These are phyloP conservation scores for Aphanomyces euteiches DNA, from an alignment of 352 stramenopile species.

Conservation along the genomic window DNA sequence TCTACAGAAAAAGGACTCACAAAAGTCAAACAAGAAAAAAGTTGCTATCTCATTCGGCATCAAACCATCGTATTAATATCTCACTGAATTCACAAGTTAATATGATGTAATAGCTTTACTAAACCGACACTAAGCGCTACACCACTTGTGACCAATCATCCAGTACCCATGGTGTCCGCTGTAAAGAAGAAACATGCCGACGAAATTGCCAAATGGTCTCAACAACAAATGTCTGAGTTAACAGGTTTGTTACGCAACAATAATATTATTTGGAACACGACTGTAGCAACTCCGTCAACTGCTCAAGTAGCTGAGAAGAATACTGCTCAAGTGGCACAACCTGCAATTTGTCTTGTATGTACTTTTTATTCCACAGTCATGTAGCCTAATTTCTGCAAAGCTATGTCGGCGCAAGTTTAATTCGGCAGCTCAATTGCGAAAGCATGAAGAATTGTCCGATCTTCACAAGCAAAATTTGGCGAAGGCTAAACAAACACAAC, in stretches of 20 bases:
- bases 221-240: slow-evolving; percentile 34
- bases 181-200: slow-evolving; percentile 70
- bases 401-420: slow-evolving; percentile 77
- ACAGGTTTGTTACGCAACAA: not conserved
- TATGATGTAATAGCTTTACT: no score
- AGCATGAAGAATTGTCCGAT: slow-evolving; percentile 75
- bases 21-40: slow-evolving; percentile 71
- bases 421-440: slow-evolving; percentile 64
- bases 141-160: not conserved
- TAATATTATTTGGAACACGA: not conserved
- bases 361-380: no score
- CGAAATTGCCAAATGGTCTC: slow-evolving; percentile 83
- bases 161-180: slow-evolving; percentile 35
- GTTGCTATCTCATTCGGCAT: slow-evolving; percentile 54
- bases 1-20: slow-evolving; percentile 30
- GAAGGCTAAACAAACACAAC: slow-evolving; percentile 54
- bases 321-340: slow-evolving; percentile 34
- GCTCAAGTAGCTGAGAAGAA: not conserved
- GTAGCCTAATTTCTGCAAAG: slow-evolving; percentile 33
- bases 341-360: slow-evolving; percentile 76
- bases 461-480: slow-evolving; percentile 70
- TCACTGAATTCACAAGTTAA: no score
- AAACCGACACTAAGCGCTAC: not conserved
- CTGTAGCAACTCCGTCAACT: not conserved
- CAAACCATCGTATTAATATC: slow-evolving; percentile 36